Evolutionary conservation across 2,329 filamentous ascomycete species (phyloP), one percentile per base, ranked within the genome.

Genomic region (Myriosclerotinia scirpicola): DNA sequence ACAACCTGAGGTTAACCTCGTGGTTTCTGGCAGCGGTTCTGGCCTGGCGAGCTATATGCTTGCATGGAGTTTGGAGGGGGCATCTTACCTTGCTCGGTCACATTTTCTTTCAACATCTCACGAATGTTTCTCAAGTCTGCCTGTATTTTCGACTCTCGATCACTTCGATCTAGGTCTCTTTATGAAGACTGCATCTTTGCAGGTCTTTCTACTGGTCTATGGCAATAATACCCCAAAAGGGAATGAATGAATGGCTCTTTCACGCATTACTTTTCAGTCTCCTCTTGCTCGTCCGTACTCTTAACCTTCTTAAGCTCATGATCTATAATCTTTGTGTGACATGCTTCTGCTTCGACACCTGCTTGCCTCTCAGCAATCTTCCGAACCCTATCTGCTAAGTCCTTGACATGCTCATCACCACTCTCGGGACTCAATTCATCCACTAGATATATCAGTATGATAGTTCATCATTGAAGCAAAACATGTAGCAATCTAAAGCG

Each of bases 401-500:
- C 93, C 60, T 85, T 88, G 64, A 99, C 84, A 81, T 99, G 94
- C 69, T 84, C 84, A 80, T 98, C 95, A 3, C 87, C 87, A 75
- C 90, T 95, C 63, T 91, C 91, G 2, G 85, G 80, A 69, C 91
- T 89, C 71, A 98, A 79, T 40, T 85, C 86, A 67, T 87, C 79
- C 71, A 99, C 62, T 65, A 50, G 5, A 52, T n/a, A 40, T 6
- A 59, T 59, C 17, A 58, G 53, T 12, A 65, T 59, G 34, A 26
- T 12, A 4, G 12, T 61, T 12, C 44, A 3, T 20, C 30, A 12
- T 2, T 6, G 12, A 17, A n/a, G 42, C 11, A 9, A 46, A 11
- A 48, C 20, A n/a, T 11, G 9, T 3, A 9, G n/a, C 3, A 9
- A n/a, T 22, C 44, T n/a, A 11, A 9, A n/a, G 11, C 6, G 30